Evolutionary conservation across 2,329 filamentous ascomycete genomes (phyloP), one percentile per base, ranked within the genome.

Genomic region (Blastomyces silverae): DNA sequence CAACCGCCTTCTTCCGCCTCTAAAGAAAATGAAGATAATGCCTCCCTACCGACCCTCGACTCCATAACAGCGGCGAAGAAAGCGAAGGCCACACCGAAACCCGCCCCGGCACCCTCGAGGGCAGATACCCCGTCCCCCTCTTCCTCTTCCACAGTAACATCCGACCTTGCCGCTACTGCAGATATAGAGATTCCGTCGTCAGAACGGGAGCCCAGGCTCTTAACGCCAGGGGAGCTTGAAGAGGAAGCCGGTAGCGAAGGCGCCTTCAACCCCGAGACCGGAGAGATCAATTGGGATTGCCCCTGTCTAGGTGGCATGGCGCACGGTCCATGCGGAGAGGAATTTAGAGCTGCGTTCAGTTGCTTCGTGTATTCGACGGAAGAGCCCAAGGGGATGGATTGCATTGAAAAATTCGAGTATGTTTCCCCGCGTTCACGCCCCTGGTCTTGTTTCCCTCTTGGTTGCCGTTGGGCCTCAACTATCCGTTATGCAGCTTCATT

Each of bases 201-300:
- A 37, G 63, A 65, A 42, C 37, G 55, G 1, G 64, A 66, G 56
- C 66, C 69, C 17, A 61, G 62, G 56, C 57, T 61, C 66, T 15
- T 77, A 72, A 65, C 76, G 74, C 60, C 79, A 7, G 78, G 82
- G 69, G 84, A 80, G 22, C 79, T 94, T 17, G 89, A 96, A 76
- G 86, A 91, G 66, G 92, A 97, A 77, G 92, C 91, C 6, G 85
- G 81, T 67, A 87, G 93, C 75, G 87, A 97, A 78, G 94, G 91
- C 64, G 94, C 94, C 0, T 99, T 97, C 81, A 96, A 99, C 78
- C 92, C 92, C 2, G 94, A 97, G 81, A 99, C 94, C 11, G 94
- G 94, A 71, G 94, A 99, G 84, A 99, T 99, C 80, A 99, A 99
- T 83, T 99, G 94, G 94, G 94, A 97, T 76, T 99, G 94, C 78